Evolutionary conservation across 176 grass and related monocot species (phyloP), one percentile per base, ranked within the genome.

Genomic region (Olyra latifolia): DNA sequence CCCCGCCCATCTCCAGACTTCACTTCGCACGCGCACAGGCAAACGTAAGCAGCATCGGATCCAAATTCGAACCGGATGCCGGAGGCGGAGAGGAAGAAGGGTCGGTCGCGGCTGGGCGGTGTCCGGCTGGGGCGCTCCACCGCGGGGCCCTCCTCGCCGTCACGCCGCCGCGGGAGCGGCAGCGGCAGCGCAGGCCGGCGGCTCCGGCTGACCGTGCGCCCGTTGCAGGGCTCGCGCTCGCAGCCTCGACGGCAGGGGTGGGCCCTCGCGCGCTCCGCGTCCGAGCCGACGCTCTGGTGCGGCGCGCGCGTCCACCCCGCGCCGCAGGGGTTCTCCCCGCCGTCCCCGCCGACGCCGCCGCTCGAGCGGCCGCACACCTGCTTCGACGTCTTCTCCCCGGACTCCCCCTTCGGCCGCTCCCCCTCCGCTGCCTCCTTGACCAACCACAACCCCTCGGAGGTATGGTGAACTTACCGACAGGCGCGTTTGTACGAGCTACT

Each of bases 281-380:
- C 85, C 15, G 82, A 74, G 58, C 89, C 85, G 78, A 45, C 61
- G 32, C 85, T 91, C 42, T 81, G 42, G 82, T 22, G 42, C 59
- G 10, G 3, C 48, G 22, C 60, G 50, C 69, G 69, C 32, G 74
- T 91, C 10, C 70, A 76, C 52, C 52, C 66, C 25, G 52, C 0
- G 27, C 11, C 58, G 24, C 8, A 2, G 1, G 50, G 12, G 25
- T 12, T 35, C 19, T 17, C 28, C 28, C 76, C 63, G 64, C 56
- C 59, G 61, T 76, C 77, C 22, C 76, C 81, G 40, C 77, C 62
- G n/a, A 0, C 81, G 66, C 72, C 74, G 23, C 71, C 49, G 42
- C 81, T 87, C 27, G 77, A 80, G 32, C 82, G 82, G 0, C 85
- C 66, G 10, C 82, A 78, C 72, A 86, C 89, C 35, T 83, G 85